Evolutionary conservation across 139 green algal species (phyloP).

Genomic region (Nannochloris sp.): DNA sequence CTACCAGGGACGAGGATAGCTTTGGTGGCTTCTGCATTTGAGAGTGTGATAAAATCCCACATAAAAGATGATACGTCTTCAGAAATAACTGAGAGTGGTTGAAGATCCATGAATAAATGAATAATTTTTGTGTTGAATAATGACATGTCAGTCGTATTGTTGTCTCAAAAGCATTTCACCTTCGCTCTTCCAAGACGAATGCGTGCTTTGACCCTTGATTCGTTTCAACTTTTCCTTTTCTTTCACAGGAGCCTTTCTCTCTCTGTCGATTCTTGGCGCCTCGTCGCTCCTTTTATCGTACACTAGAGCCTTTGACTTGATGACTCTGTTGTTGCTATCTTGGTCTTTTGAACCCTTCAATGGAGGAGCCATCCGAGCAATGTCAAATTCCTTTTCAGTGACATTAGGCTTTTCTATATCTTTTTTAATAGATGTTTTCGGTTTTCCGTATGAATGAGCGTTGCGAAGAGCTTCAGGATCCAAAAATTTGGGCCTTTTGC

Average conservation of each 20-base stretch:
- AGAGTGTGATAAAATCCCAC: neutral
- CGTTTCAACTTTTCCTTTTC: constrained; percentile 89
- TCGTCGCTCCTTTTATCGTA: too few species aligned
- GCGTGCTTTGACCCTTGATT: constrained; percentile 55
- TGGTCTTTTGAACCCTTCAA: too few species aligned
- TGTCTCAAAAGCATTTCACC: constrained; percentile 84
- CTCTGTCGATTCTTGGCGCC: too few species aligned
- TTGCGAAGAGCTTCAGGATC: neutral
- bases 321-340: too few species aligned
- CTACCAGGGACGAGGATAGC: neutral
- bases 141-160: constrained; percentile 57
- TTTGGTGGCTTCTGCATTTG: neutral
- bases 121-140: neutral
- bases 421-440: neutral
- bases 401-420: too few species aligned
- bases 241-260: constrained; percentile 27
- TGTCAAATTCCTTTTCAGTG: too few species aligned
- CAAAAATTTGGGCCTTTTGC: neutral
- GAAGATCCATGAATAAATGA: neutral
- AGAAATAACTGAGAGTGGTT: neutral
- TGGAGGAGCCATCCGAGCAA: too few species aligned
- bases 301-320: too few species aligned
- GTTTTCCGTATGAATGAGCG: neutral
- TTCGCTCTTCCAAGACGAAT: constrained; percentile 76
- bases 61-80: neutral